Evolutionary conservation across 2,329 filamentous ascomycete species (phyloP), one percentile per base, ranked within the genome.

Genomic region (Trichophyton verrucosum): DNA sequence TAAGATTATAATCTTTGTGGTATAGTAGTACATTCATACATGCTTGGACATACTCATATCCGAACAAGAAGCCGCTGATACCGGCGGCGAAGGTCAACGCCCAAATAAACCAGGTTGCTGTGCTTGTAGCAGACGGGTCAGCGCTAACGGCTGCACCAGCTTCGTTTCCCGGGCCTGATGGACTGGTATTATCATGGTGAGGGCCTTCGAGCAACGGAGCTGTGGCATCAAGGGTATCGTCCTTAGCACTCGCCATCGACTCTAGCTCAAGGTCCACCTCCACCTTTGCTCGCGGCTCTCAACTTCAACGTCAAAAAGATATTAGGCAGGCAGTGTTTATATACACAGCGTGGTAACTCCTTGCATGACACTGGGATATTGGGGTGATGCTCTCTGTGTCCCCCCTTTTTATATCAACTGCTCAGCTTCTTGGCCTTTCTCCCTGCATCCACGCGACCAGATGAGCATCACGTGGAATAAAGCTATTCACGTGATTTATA

Each of bases 41-140:
- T 60, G 27, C 30, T 58, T 22, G 33, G 38, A 62, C 72, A 61
- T 73, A 81, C 80, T 85, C 82, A 67, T 83, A 85, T 61, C 82
- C 82, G 71, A 85, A 85, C 15, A 85, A 70, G 13, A 85, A 70
- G 2, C 82, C 82, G 58, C 78, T 81, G 13, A 85, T 76, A 3
- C 81, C 81, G 5, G 82, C 82, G 22, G 81, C 80, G 51, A 82
- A 73, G 0, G 81, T 83, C 58, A 85, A 70, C 3, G 74, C 72
- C 78, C 80, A 83, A 44, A 83, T 78, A 61, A 84, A 83, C 62
- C 63, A 64, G 3, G 61, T 62, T 27, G 60, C 64, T 15, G 62
- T 61, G 11, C 27, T 57, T 30, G 6, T 55, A 11, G 17, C 8
- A 40, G 30, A 22, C 15, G n/a, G 1, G 24, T 17, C 22, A 11